A percentile compares a stretch with the other conserved stretches of the same genome.
These are phyloP conservation scores for Areca catechu DNA, from an alignment of 176 grass and related monocot species.

Conservation along the genomic window DNA sequence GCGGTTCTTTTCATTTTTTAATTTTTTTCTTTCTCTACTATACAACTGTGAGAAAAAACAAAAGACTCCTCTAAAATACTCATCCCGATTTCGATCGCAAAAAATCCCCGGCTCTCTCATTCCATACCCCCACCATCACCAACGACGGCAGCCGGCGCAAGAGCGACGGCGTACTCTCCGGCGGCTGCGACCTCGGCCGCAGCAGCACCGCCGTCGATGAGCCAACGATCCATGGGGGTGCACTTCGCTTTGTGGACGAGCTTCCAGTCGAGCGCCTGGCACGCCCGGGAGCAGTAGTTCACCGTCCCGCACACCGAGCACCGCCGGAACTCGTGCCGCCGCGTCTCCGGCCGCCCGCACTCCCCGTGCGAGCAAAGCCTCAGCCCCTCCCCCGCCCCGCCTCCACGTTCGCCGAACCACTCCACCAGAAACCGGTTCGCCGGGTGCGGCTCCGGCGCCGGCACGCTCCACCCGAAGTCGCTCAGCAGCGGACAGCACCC, in stretches of 20 bases:
- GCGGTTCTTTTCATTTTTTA: too few relatives aligned
- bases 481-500: background rate
- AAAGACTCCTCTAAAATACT: too few relatives aligned
- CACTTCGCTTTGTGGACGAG: background rate
- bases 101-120: too few relatives aligned
- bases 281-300: background rate
- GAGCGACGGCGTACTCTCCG: too few relatives aligned
- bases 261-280: background rate
- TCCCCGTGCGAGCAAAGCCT: background rate
- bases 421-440: background rate
- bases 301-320: background rate
- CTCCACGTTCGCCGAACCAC: background rate
- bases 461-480: background rate
- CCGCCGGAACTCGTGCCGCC: background rate
- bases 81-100: too few relatives aligned
- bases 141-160: too few relatives aligned
- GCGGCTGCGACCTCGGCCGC: too few relatives aligned
- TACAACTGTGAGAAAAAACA: too few relatives aligned
- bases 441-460: background rate
- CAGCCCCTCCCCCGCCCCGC: background rate
- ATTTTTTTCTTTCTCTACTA: too few relatives aligned
- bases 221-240: background rate
- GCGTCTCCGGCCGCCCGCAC: constrained; percentile 2
- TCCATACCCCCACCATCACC: too few relatives aligned
- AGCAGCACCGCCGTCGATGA: background rate